Base-by-base conservation (phyloP, 1,284 basidiomycete genomes). In the Papiliotrema nemorosa region DNA sequence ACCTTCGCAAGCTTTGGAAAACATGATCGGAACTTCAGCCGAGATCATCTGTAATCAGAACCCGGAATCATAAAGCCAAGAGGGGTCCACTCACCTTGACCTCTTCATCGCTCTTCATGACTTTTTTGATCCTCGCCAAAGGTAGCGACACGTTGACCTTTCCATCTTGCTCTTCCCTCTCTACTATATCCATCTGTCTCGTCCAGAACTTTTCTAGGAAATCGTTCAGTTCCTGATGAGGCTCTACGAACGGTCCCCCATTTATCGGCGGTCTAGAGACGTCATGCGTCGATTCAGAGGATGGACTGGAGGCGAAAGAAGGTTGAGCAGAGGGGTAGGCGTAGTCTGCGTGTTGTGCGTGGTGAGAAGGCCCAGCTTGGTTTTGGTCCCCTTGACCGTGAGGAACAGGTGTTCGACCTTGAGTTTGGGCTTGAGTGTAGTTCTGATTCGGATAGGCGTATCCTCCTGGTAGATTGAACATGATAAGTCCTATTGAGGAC, bases 1-100 rank as follows among this genome's bases (percentile, higher is more conserved):
- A 94, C 91, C 87, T 80, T 96, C 91, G 75, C 91, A 96, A 49
- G 91, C 91, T 74, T 93, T 94, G 76, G 90, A 92, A 73, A 96
- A 92, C 40, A 96, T 78, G 53, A 96, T 88, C 6, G 91, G 91
- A 14, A 90, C 91, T 88, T 94, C 91, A 45, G 90, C 89, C 52
- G 90, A 89, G 63, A 96, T 94, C 91, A 94, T 96, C 90, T 92
- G 64, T 7, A 13, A 9, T 20, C 21, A 47, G 4, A 27, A 21
- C 10, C 34, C 16, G 51, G 13, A 26, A 26, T 22, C 21, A 12
- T n/a, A 21, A 20, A 43, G 16, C 22, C 33, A 40, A 27, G 29
- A 27, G 13, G 13, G 7, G 7, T 31, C 25, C 14, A 72, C 82
- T 66, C 67, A 90, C 90, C 80, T 90, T 91, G 57, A 96, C 90